phyloP scores from a whole-genome alignment of 768 basidiomycete species.

The Tremella fuciformis region DNA sequence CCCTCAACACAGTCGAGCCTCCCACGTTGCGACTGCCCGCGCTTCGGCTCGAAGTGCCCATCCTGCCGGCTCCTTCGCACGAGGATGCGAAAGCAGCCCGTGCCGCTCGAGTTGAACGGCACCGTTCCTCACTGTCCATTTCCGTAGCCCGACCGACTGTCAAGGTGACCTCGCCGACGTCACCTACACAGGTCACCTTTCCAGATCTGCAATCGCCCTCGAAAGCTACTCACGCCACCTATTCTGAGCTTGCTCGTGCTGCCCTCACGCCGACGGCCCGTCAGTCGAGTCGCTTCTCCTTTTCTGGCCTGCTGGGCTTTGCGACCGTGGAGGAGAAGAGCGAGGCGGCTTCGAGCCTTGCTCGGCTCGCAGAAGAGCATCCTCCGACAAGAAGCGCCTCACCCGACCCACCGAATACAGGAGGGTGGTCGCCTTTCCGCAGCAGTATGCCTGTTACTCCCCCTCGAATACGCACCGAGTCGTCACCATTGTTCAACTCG shows the following conservation, averaged over 20 bases:
- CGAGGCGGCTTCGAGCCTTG: slow-evolving; percentile 30
- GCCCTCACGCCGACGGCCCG: slow-evolving; percentile 30
- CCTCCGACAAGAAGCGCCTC: slow-evolving; percentile 7
- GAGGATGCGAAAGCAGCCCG: neutral
- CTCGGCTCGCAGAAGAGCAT: slow-evolving; percentile 32
- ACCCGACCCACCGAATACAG: neutral
- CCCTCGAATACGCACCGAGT: slow-evolving; percentile 7
- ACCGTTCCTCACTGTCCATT: neutral
- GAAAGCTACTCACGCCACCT: slow-evolving; percentile 31
- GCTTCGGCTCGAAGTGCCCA: neutral
- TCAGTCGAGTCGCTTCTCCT: slow-evolving; percentile 34
- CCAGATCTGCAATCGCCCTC: slow-evolving; percentile 37
- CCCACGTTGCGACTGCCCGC: slow-evolving; percentile 15
- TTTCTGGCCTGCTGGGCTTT: slow-evolving; percentile 42
- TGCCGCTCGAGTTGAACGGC: neutral
- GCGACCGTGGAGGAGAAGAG: slow-evolving; percentile 21
- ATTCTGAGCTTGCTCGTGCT: slow-evolving; percentile 32
- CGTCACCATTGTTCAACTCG: neutral
- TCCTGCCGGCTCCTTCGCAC: neutral
- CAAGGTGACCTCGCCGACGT: slow-evolving; percentile 28
- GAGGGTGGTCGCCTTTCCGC: neutral
- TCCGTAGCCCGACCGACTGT: slow-evolving; percentile 17
- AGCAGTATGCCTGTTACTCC: neutral
- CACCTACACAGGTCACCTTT: slow-evolving; percentile 26
- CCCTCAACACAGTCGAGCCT: slow-evolving; percentile 6